Evolutionary conservation across 2,329 filamentous ascomycete species (phyloP), one percentile per base, ranked within the genome.

Genomic region (Penicillium sp.): DNA sequence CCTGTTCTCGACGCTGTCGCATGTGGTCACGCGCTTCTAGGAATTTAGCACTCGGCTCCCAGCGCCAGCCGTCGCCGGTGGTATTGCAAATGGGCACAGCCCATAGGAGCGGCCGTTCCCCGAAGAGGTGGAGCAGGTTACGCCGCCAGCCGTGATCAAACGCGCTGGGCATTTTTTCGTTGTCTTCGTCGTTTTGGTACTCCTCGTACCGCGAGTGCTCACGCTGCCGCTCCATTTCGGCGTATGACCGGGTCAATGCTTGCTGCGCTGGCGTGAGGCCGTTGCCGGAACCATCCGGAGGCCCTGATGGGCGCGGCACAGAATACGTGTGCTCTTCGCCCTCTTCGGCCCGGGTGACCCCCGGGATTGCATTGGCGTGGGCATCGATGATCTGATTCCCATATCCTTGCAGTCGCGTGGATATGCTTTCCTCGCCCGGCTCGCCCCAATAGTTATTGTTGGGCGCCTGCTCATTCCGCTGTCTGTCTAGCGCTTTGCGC

Each of bases 161-260:
- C 2, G 93, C 94, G 70, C 94, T 93, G 1, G 94, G 94, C 27
- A 99, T 83, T 71, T 90, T 91, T 66, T 90, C 86, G 50, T 88
- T 91, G 74, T 97, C 93, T 71, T 91, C 84, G 72, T 97, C 92
- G 71, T 97, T 91, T 17, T 97, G 84, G 72, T 97, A 97, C 53
- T 86, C 82, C 62, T 89, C 82, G 69, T 93, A 93, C 61, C 89
- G 83, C 46, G 88, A 82, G 15, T 83, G 79, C 60, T 90, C 86
- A 40, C 87, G 82, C 56, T 84, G 79, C 25, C 82, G 81, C 72
- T 93, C 89, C 62, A 86, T 69, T 19, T 82, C 79, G 45, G 80
- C 80, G 56, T 82, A 83, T 2, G 77, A 79, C 15, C 78, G 74
- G 33, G 79, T 73, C 23, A 80, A 68, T 42, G 72, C 75, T 59